Evolutionary conservation across 2,329 filamentous ascomycete genomes (phyloP).

Genomic region (Orbilia quercus): DNA sequence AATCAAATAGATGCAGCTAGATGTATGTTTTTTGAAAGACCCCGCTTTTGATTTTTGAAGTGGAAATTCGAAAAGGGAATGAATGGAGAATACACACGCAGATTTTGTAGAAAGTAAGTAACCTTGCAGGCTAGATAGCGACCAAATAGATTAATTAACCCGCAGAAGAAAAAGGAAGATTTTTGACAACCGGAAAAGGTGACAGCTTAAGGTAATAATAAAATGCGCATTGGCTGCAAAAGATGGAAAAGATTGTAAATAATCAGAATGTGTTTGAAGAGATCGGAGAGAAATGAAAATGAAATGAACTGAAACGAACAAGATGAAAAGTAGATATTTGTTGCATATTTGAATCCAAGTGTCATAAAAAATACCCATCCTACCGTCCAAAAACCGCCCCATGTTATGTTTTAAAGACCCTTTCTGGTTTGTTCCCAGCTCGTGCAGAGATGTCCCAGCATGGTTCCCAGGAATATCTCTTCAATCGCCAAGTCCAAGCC

Average conservation of each 20-base stretch:
- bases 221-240: background rate
- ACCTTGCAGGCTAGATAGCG: conserved; percentile 36
- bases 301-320: background rate
- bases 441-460: conserved; percentile 52
- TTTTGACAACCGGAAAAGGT: conserved; percentile 1
- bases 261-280: background rate
- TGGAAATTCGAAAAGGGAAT: background rate
- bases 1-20: conserved; percentile 8
- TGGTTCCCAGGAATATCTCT: conserved; percentile 50
- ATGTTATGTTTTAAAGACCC: conserved; percentile 25
- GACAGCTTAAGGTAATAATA: background rate
- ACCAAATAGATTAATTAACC: conserved; percentile 27
- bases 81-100: background rate
- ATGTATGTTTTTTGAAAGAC: conserved; percentile 39
- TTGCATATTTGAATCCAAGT: no score
- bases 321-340: background rate
- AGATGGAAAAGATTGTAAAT: conserved; percentile 1
- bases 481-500: conserved; percentile 48
- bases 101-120: conserved; percentile 3
- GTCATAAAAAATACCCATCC: background rate
- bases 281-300: background rate
- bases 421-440: conserved; percentile 48
- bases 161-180: no score
- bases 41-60: conserved; percentile 35
- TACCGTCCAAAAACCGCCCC: background rate